A percentile compares a stretch with the other conserved stretches of the same genome.
These are phyloP conservation scores for Chlorella sp. DNA, from an alignment of 139 green algal genomes.

Conservation along the genomic window DNA sequence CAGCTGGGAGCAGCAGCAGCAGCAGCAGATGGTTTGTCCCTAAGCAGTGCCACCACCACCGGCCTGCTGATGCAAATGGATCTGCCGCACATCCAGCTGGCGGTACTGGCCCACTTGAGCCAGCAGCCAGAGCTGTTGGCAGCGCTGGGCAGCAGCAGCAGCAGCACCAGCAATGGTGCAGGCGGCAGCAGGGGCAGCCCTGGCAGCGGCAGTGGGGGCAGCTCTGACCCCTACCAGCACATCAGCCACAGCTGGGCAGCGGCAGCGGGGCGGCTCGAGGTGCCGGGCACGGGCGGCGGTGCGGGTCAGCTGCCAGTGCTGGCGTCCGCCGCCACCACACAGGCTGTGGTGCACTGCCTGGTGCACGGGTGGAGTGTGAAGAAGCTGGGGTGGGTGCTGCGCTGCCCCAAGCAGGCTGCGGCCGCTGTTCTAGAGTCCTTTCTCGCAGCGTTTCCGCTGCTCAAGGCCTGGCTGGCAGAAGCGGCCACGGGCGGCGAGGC, in stretches of 20 bases:
- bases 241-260: constrained; percentile 25
- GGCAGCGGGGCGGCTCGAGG: constrained; percentile 21
- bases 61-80: background rate
- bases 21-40: background rate
- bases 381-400: constrained; percentile 23
- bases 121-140: constrained; percentile 8
- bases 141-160: constrained; percentile 2
- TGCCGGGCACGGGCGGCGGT: background rate
- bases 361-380: constrained; percentile 27
- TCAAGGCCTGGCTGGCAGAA: constrained; percentile 15
- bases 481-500: background rate
- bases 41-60: background rate
- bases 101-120: constrained; percentile 27
- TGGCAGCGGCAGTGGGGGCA: background rate
- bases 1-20: constrained; percentile 13
- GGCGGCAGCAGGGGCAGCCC: background rate
- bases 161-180: background rate
- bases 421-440: background rate
- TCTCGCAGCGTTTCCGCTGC: constrained; percentile 7
- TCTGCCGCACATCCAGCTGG: constrained; percentile 26
- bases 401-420: background rate
- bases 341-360: constrained; percentile 15
- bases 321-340: background rate
- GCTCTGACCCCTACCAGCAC: background rate
- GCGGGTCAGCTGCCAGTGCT: constrained; percentile 7